A percentile compares a stretch with the other conserved stretches of the same genome.
Conservation (phyloP, 257 asterid species). For the Solanum chiquidenum region DNA sequence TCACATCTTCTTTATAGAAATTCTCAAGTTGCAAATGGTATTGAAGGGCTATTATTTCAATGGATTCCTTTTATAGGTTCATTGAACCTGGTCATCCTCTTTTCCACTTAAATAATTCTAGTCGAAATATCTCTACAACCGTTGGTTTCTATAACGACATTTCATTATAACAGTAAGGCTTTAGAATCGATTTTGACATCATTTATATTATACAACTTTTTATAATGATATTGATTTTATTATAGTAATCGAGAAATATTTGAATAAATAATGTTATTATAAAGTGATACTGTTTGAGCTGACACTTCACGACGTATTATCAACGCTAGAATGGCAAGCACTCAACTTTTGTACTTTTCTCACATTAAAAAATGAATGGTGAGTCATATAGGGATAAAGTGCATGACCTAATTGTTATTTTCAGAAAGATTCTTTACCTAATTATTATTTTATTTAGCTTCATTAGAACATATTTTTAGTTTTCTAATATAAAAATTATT, state of each 20-base stretch:
- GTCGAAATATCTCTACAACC: neutral
- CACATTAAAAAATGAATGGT: neutral
- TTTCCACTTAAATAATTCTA: too few species aligned
- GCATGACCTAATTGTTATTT: neutral
- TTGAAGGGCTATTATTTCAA: neutral
- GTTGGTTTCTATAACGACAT: accelerated
- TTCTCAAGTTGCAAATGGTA: neutral
- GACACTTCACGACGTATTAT: neutral
- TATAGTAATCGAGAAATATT: neutral
- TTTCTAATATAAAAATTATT: neutral
- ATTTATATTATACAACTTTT: neutral
- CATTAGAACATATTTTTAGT: neutral
- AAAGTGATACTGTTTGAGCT: neutral
- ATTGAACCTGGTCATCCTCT: neutral
- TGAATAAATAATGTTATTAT: neutral
- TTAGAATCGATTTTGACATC: neutral
- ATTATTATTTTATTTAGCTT: neutral
- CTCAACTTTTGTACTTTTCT: neutral
- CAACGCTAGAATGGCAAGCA: neutral
- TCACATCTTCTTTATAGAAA: neutral
- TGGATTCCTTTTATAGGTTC: neutral
- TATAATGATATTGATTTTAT: neutral
- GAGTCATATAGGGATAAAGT: neutral
- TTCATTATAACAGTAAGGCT: neutral
- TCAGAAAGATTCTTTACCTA: neutral